Base-by-base conservation (phyloP, 2,329 filamentous ascomycete genomes). In the Zymoseptoria crescenta region DNA sequence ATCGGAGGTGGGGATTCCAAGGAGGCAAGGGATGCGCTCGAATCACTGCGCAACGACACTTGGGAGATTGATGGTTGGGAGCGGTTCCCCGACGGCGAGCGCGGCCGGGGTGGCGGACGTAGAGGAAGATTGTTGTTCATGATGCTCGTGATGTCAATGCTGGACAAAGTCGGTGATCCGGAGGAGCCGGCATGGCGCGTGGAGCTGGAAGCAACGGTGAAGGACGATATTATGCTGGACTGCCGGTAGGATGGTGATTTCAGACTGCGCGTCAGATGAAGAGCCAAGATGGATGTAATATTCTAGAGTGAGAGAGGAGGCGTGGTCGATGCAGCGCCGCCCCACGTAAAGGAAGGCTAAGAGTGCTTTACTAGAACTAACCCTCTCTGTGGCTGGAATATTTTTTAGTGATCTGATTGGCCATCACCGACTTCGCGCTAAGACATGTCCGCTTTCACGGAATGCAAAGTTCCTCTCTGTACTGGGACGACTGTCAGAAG, bases 1-100 rank as follows among this genome's bases (percentile, higher is more conserved):
- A 52, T 51, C 27, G 58, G 24, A 56, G 75, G 74, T 50, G 70
- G 72, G 53, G 71, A 73, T 64, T 79, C 77, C 55, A 72, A 74
- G 57, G 71, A 73, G 7, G 67, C 65, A 49, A 64, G 69, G 20
- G 72, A 74, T 29, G 72, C 54, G 35, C 70, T 71, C 2, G 71
- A 72, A 48, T 70, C 68, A 51, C 71, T 73, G 8, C 70, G 67
- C n/a, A 67, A 16, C 5, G 68, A 70, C 8, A 62, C 55, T 56
- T 70, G 70, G 29, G 72, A 74, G 8, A 68, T 59, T 19, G 69
- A 68, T 9, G 71, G 72, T 35, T 70, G 68, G 27, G 71, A 72
- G 21, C 70, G 60, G 48, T 68, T 65, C 30, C 67, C 69, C 24
- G 66, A 65, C 27, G 70, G 70, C 20, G 68, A 68, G 27, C 65